A percentile compares a stretch with the other conserved stretches of the same genome.
phyloP scores from a whole-genome alignment of 2,329 filamentous ascomycete species.

The Fusarium continuum region DNA sequence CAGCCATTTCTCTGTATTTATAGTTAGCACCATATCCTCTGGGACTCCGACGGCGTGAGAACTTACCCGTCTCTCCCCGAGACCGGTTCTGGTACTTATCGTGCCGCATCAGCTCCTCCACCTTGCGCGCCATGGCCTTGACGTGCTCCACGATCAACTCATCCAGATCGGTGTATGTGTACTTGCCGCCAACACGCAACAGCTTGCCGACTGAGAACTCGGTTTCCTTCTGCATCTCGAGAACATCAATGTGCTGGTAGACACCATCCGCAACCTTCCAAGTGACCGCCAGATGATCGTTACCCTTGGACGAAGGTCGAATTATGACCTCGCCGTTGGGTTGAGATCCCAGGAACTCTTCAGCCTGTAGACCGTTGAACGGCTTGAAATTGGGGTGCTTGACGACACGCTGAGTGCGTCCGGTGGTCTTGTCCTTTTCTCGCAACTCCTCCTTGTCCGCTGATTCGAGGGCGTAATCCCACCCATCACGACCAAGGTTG shows the following conservation, averaged over 20 bases:
- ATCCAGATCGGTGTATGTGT: constrained; percentile 94
- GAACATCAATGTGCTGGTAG: constrained; percentile 97
- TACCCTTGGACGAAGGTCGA: constrained; percentile 91
- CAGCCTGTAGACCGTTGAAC: constrained; percentile 90
- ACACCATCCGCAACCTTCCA: constrained; percentile 98
- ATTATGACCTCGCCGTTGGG: constrained; percentile 91
- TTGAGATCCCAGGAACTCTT: constrained; percentile 90
- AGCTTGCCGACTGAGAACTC: constrained; percentile 92
- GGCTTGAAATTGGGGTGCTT: constrained; percentile 96
- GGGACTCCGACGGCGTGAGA: neutral
- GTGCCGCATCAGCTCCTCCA: constrained; percentile 93
- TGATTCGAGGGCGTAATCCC: constrained; percentile 85
- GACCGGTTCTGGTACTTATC: constrained; percentile 91
- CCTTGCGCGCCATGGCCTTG: constrained; percentile 97
- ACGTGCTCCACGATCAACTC: constrained; percentile 97
- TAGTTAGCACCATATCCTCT: constrained; percentile 31
- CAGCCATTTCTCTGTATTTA: constrained; percentile 83
- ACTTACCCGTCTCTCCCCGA: constrained; percentile 84
- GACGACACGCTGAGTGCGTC: constrained; percentile 91
- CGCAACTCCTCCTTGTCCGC: constrained; percentile 83
- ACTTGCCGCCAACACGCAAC: constrained; percentile 86
- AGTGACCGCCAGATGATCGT: constrained; percentile 93
- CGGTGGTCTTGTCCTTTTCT: constrained; percentile 86
- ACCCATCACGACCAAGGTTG: constrained; percentile 80
- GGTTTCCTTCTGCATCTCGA: constrained; percentile 96